These are phyloP conservation scores for Neurospora intermedia DNA, from an alignment of 495 filamentous ascomycete species.

Conservation along the genomic window DNA sequence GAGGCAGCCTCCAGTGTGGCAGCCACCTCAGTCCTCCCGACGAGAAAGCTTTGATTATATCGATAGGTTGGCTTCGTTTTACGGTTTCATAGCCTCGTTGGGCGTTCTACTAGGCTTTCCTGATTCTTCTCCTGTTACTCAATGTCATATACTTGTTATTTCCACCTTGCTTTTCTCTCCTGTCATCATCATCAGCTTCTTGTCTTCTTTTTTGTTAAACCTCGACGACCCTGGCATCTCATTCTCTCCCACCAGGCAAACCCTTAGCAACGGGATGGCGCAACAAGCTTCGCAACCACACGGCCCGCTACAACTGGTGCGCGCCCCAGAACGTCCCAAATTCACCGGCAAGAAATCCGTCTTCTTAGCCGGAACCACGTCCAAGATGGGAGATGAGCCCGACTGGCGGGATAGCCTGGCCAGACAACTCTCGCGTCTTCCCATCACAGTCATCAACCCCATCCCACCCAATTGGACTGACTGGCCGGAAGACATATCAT, in stretches of 20 bases:
- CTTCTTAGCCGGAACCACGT: slow-evolving; percentile 36
- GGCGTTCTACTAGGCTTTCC: not conserved
- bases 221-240: not conserved
- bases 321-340: slow-evolving; percentile 21
- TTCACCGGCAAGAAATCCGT: slow-evolving; percentile 18
- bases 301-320: slow-evolving; percentile 7
- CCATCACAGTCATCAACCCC: slow-evolving; percentile 51
- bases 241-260: not conserved
- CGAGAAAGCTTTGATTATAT: not conserved
- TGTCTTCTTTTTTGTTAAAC: not conserved
- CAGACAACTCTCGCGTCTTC: slow-evolving; percentile 23
- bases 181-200: not conserved
- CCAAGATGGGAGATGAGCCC: slow-evolving; percentile 6
- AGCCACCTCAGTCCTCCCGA: not conserved
- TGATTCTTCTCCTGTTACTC: not conserved
- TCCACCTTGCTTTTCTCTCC: not conserved
- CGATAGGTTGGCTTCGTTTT: not conserved
- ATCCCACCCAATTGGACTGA: slow-evolving; percentile 41
- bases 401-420: slow-evolving; percentile 34
- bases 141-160: not conserved
- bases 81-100: not conserved
- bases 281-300: not conserved
- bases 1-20: not conserved
- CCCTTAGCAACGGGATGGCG: not conserved
- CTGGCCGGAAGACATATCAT: slow-evolving; percentile 36